Conservation (phyloP, 345 rosid species). For the Populus pruinosa region DNA sequence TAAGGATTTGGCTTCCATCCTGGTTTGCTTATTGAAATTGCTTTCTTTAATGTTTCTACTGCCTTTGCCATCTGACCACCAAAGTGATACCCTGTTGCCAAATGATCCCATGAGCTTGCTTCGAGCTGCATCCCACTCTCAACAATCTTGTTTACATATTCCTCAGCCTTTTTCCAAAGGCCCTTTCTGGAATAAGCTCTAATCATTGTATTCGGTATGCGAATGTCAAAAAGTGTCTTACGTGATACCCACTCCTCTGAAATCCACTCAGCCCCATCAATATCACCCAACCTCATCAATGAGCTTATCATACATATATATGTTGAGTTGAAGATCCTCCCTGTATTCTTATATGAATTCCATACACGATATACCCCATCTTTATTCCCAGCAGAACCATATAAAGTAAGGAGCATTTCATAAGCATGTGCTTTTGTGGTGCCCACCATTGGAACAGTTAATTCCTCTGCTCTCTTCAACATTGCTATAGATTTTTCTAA, state of each 20-base stretch:
- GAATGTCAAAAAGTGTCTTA: constrained; percentile 27
- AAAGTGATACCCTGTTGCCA: constrained; percentile 39
- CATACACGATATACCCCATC: constrained; percentile 54
- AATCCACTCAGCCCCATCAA: constrained; percentile 50
- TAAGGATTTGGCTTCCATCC: constrained; percentile 16
- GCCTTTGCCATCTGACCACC: constrained; percentile 41
- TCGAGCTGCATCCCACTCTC: constrained; percentile 32
- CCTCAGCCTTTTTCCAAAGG: constrained; percentile 54
- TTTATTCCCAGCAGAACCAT: constrained; percentile 42
- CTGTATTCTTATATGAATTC: constrained; percentile 41
- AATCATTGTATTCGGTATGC: constrained; percentile 47
- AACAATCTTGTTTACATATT: constrained; percentile 23
- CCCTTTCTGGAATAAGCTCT: constrained; percentile 49
- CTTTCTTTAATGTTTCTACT: constrained; percentile 41
- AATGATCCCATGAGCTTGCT: constrained; percentile 33
- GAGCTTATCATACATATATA: constrained; percentile 48
- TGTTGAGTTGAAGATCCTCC: constrained; percentile 36
- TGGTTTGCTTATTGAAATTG: constrained; percentile 26
- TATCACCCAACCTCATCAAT: constrained; percentile 50
- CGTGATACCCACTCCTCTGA: constrained; percentile 55
- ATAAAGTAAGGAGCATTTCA: constrained; percentile 43
- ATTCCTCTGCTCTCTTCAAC: constrained; percentile 45
- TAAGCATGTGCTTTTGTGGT: constrained; percentile 30
- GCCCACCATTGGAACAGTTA: constrained; percentile 1
- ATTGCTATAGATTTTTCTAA: constrained; percentile 34